A percentile compares a stretch with the other conserved stretches of the same genome.
Evolutionary conservation across 2,329 filamentous ascomycete species (phyloP).

Genomic region (Alternaria panax): DNA sequence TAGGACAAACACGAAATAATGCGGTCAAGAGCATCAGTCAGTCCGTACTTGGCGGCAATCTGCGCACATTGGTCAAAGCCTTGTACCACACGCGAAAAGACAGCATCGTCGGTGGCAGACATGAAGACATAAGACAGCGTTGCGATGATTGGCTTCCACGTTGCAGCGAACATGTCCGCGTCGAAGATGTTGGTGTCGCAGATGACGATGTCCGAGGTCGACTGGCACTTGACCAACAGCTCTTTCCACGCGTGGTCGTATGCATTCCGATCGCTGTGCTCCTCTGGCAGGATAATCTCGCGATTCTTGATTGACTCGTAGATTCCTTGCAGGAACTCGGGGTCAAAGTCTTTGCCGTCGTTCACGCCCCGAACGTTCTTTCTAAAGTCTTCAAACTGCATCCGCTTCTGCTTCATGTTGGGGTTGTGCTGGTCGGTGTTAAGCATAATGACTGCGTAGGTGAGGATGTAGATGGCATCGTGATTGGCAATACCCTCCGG

Average conservation of each 20-base stretch:
- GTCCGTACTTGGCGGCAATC: slow-evolving; percentile 83
- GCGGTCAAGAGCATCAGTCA: slow-evolving; percentile 88
- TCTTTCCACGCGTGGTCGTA: slow-evolving; percentile 99
- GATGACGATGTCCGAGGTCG: slow-evolving; percentile 74
- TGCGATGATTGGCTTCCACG: slow-evolving; percentile 93
- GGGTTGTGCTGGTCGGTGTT: slow-evolving; percentile 98
- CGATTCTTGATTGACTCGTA: slow-evolving; percentile 90
- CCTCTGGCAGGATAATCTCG: slow-evolving; percentile 95
- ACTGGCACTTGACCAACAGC: slow-evolving; percentile 82
- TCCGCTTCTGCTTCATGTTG: slow-evolving; percentile 83
- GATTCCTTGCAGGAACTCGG: slow-evolving; percentile 83
- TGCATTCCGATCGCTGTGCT: slow-evolving; percentile 94
- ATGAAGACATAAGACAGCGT: slow-evolving; percentile 98
- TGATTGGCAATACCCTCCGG: slow-evolving; percentile 81
- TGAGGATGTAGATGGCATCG: slow-evolving; percentile 88
- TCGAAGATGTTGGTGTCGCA: slow-evolving; percentile 96
- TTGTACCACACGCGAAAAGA: slow-evolving; percentile 90
- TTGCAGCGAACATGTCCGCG: slow-evolving; percentile 95
- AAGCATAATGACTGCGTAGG: slow-evolving; percentile 96
- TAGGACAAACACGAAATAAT: slow-evolving; percentile 89
- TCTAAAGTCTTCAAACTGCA: slow-evolving; percentile 83
- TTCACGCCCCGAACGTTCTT: slow-evolving; percentile 93
- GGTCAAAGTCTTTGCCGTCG: slow-evolving; percentile 80
- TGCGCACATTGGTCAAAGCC: slow-evolving; percentile 96
- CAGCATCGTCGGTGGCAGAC: slow-evolving; percentile 95